Percentiles rank a stretch among this genome's conserved stretches.
phyloP scores from a whole-genome alignment of 148 eudicot species.

The Amaranthus hypochondriacus region DNA sequence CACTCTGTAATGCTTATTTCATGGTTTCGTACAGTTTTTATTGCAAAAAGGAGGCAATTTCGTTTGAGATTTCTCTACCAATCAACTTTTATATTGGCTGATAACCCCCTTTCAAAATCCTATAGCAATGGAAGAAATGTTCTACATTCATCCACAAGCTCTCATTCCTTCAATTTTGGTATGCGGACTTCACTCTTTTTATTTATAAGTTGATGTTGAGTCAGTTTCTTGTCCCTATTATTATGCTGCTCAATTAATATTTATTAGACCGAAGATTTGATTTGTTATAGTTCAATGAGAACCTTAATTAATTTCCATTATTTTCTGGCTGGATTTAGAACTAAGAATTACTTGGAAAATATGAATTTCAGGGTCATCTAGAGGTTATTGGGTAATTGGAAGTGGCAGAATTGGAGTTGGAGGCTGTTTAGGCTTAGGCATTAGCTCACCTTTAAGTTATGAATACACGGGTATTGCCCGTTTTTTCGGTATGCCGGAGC shows the following conservation, averaged over 20 bases:
- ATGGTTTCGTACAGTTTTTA: slow-evolving; percentile 19
- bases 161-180: slow-evolving; percentile 12
- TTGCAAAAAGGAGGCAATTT: slow-evolving; percentile 19
- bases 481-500: slow-evolving; percentile 7
- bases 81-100: not conserved
- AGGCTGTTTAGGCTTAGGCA: not conserved
- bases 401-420: slow-evolving; percentile 15
- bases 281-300: not conserved
- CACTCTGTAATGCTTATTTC: slow-evolving; percentile 21
- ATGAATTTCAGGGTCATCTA: slow-evolving; percentile 25
- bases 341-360: not conserved
- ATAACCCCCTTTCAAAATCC: slow-evolving; percentile 4
- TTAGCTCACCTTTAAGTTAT: slow-evolving; percentile 3
- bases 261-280: not conserved
- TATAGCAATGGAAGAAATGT: slow-evolving; percentile 9
- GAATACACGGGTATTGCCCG: slow-evolving; percentile 15
- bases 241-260: not conserved
- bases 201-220: not conserved
- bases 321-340: not conserved
- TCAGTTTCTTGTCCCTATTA: not conserved
- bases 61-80: slow-evolving; percentile 2
- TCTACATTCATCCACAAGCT: not conserved
- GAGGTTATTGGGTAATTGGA: slow-evolving; percentile 18
- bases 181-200: not conserved
- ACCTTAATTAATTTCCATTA: not conserved